A percentile compares a stretch with the other conserved stretches of the same genome.
Conservation (phyloP, 495 filamentous ascomycete species). For the Clavariopsis aquatica region DNA sequence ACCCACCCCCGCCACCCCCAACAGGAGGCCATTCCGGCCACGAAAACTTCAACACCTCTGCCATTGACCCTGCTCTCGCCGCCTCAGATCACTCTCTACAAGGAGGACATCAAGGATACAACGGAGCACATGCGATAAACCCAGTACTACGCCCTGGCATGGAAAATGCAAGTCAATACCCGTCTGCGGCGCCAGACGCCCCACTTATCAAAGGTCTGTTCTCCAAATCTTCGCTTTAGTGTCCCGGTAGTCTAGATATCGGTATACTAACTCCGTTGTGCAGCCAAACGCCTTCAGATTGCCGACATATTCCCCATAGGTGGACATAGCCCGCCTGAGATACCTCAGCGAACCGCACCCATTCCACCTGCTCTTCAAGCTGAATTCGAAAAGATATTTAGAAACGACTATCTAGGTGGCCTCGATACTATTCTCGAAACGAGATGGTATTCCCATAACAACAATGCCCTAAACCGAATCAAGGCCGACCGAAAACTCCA, state of each 20-base stretch:
- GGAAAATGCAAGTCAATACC: slow-evolving; percentile 49
- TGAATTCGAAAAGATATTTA: slow-evolving; percentile 73
- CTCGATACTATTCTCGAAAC: slow-evolving; percentile 82
- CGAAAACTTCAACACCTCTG: slow-evolving; percentile 60
- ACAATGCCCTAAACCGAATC: slow-evolving; percentile 61
- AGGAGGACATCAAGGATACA: slow-evolving; percentile 32
- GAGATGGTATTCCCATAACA: slow-evolving; percentile 70
- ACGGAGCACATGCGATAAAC: slow-evolving; percentile 43
- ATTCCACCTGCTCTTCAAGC: slow-evolving; percentile 57
- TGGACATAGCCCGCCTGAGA: slow-evolving; percentile 55
- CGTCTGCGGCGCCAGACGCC: slow-evolving; percentile 44
- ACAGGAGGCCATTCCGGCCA: slow-evolving; percentile 41
- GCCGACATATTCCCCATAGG: slow-evolving; percentile 72
- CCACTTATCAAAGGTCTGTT: slow-evolving; percentile 50
- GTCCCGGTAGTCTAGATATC: slow-evolving; percentile 47
- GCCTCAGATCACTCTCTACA: slow-evolving; percentile 30
- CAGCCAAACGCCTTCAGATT: slow-evolving; percentile 73
- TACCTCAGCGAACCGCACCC: slow-evolving; percentile 52
- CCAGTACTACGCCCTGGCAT: slow-evolving; percentile 41
- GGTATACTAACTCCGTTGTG: slow-evolving; percentile 31
- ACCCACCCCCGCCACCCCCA: slow-evolving; percentile 53
- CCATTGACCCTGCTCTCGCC: slow-evolving; percentile 73
- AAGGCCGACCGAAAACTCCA: slow-evolving; percentile 51
- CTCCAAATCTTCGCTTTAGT: background rate
- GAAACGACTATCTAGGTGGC: slow-evolving; percentile 72